Base-by-base conservation (phyloP, 1,284 basidiomycete genomes). In the Apiotrichum laibachii region DNA sequence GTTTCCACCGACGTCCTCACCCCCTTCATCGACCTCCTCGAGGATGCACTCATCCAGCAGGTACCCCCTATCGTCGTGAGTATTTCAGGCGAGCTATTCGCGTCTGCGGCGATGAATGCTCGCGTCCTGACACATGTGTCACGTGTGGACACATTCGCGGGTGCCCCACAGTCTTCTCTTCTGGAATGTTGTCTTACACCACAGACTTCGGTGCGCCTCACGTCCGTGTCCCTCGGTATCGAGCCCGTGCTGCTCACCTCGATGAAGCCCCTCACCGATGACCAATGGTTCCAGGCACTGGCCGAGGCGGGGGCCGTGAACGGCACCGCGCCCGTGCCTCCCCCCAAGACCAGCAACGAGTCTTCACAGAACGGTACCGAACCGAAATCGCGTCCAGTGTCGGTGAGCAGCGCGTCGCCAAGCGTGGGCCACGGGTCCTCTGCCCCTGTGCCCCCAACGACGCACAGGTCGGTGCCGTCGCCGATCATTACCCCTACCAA, bases 1-100 rank as follows among this genome's bases (percentile, higher is more conserved):
- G 70, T 78, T 22, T 77, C 76, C 4, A 76, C 76, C 15, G 73
- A 78, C 56, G 64, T 77, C n/a, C 66, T 79, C n/a, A 70, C 70
- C 5, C 78, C 78, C 2, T 76, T 78, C 50, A 68, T 80, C 34
- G 78, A 80, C 59, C 65, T 80, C 2, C 64, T 80, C 39, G 77
- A 79, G 56, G 77, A 79, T 53, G 77, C 77, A 1, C 64, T 79
- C 47, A 67, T 73, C 16, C 61, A 71, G 40, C 75, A 79, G 58
- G 72, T 77, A 2, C 77, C 77, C 0, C 73, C 77, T 0, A 65
- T 77, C 13, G 70, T 79, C 21, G 72, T 74, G 42, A 66, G 73
- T 66, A 26, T 7, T 31, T 31, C 3, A 31, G 26, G 26, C 26
- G 26, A 31, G 26, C 7, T 31, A 31, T 31, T 31, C 26, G 26